A percentile compares a stretch with the other conserved stretches of the same genome.
phyloP scores from a whole-genome alignment of 164 flowering plant species.

The Vitis labrusca region DNA sequence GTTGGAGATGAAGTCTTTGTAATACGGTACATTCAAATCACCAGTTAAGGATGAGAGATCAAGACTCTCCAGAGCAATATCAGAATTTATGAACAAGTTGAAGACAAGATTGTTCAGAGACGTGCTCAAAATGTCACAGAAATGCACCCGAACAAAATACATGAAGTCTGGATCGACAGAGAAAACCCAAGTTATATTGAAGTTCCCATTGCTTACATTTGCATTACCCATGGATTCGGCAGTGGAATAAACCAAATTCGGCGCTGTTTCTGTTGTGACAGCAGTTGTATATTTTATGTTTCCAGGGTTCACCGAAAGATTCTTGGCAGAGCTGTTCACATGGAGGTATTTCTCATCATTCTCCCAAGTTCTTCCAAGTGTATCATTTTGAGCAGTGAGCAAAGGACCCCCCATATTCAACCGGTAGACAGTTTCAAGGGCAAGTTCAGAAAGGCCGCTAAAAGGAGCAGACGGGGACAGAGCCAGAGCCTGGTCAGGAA shows the following conservation, averaged over 20 bases:
- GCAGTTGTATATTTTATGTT: conserved; percentile 34
- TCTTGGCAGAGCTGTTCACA: conserved; percentile 70
- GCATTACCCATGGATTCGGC: conserved; percentile 70
- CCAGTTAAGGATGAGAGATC: conserved; percentile 62
- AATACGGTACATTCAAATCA: conserved; percentile 54
- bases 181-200: conserved; percentile 91
- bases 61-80: conserved; percentile 45
- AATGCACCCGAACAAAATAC: conserved; percentile 77
- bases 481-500: conserved; percentile 59
- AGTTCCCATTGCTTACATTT: conserved; percentile 47
- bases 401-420: conserved; percentile 89
- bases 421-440: conserved; percentile 70
- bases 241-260: conserved; percentile 83
- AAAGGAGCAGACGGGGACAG: conserved; percentile 43
- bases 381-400: conserved; percentile 72
- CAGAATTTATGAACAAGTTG: conserved; percentile 63
- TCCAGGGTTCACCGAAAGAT: conserved; percentile 45
- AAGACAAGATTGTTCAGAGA: conserved; percentile 57
- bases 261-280: conserved; percentile 68
- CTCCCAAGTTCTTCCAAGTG: conserved; percentile 81
- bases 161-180: conserved; percentile 61
- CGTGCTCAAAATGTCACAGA: conserved; percentile 82
- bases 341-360: conserved; percentile 66
- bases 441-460: conserved; percentile 54
- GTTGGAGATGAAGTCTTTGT: conserved; percentile 68